A percentile compares a stretch with the other conserved stretches of the same genome.
These are phyloP conservation scores for Taiozyma onychis DNA, from an alignment of 1,139 yeast species.

Conservation along the genomic window DNA sequence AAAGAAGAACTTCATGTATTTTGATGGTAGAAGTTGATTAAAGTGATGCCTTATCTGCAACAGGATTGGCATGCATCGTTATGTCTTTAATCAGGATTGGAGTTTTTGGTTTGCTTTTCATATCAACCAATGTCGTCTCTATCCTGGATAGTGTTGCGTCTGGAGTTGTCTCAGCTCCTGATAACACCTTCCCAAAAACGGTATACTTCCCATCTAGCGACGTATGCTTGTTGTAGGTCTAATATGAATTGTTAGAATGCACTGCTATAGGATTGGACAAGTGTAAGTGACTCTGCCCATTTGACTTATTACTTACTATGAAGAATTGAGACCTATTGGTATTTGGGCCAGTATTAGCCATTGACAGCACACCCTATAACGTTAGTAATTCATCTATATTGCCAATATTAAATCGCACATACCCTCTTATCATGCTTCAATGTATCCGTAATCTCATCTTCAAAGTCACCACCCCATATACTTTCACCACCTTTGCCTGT, in stretches of 20 bases:
- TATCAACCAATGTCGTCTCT: conserved; percentile 34
- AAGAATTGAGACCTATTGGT: conserved; percentile 41
- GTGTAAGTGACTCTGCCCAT: not conserved
- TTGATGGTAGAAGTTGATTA: not conserved
- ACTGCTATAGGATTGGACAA: too few relatives aligned
- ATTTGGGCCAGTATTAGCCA: conserved; percentile 24
- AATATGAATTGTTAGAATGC: not conserved
- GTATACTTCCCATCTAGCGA: conserved; percentile 52
- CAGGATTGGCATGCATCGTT: conserved; percentile 31
- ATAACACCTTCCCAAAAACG: conserved; percentile 49
- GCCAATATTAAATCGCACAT: conserved; percentile 17
- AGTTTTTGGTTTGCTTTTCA: conserved; percentile 35
- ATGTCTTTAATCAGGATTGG: conserved; percentile 33
- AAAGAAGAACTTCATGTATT: not conserved
- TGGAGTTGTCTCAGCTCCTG: conserved; percentile 31
- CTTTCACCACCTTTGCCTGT: conserved; percentile 48
- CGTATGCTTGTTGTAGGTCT: conserved; percentile 33
- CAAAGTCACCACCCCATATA: conserved; percentile 44
- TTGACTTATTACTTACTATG: conserved; percentile 24
- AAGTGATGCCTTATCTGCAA: conserved; percentile 10
- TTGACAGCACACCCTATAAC: not conserved
- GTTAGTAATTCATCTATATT: not conserved
- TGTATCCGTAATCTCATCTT: conserved; percentile 41
- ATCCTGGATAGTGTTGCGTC: conserved; percentile 33
- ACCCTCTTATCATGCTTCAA: conserved; percentile 38